Conservation (phyloP, 805 yeast genomes). For the Cyberlindnera americana region DNA sequence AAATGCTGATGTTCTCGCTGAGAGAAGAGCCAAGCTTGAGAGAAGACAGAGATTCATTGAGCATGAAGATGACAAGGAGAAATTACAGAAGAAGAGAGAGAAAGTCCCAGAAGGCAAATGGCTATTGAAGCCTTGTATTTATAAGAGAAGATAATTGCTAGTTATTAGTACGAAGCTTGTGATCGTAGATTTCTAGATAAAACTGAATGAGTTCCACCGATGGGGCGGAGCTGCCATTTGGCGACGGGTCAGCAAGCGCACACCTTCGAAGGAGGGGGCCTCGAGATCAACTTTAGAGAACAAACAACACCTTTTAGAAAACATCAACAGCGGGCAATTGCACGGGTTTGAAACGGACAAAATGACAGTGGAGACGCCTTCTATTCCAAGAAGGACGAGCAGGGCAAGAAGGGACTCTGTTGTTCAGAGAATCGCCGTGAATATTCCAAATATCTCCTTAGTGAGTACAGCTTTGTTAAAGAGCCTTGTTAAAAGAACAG, state of each 20-base stretch:
- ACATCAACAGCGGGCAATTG: too few relatives aligned
- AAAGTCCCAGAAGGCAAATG: conserved; percentile 74
- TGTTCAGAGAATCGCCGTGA: conserved; percentile 58
- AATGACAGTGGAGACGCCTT: conserved; percentile 22
- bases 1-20: conserved; percentile 59
- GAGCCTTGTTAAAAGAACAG: too few relatives aligned
- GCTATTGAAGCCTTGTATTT: conserved; percentile 93
- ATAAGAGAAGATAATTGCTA: conserved; percentile 65
- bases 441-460: conserved; percentile 38
- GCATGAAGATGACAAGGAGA: conserved; percentile 58
- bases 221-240: too few relatives aligned
- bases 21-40: conserved; percentile 57
- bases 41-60: conserved; percentile 68
- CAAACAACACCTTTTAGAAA: too few relatives aligned
- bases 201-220: too few relatives aligned
- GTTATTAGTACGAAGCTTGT: too few relatives aligned
- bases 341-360: too few relatives aligned
- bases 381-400: conserved; percentile 12
- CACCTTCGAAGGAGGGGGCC: too few relatives aligned
- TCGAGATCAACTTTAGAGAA: too few relatives aligned
- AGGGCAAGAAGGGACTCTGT: conserved; percentile 58
- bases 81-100: conserved; percentile 51
- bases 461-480: conserved; percentile 18
- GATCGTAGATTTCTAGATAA: too few relatives aligned
- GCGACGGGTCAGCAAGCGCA: too few relatives aligned